Conservation (phyloP, 1,284 basidiomycete genomes). For the Hypsizygus ulmarius region DNA sequence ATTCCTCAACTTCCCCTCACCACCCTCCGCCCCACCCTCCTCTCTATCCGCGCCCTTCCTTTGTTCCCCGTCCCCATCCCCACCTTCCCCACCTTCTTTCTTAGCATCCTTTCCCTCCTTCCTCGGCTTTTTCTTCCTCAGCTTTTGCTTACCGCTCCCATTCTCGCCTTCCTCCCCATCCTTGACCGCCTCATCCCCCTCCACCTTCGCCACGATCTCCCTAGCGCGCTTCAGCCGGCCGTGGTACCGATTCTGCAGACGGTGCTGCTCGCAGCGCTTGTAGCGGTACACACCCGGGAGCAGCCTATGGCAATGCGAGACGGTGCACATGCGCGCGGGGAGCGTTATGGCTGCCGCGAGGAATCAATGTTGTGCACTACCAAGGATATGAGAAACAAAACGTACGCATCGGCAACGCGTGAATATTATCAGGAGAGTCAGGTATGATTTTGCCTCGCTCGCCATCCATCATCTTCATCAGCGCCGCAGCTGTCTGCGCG, state of each 20-base stretch:
- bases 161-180: neutral
- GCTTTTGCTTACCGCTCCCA: neutral
- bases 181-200: slow-evolving; percentile 15
- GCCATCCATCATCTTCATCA: neutral
- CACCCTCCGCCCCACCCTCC: neutral
- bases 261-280: slow-evolving; percentile 54
- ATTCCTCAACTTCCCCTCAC: slow-evolving; percentile 6
- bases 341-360: too few species aligned
- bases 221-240: slow-evolving; percentile 49
- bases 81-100: slow-evolving; percentile 1
- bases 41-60: neutral
- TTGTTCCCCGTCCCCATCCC: neutral
- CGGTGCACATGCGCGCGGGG: slow-evolving; percentile 51
- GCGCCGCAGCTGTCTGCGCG: neutral
- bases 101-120: too few species aligned
- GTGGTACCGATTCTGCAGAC: slow-evolving; percentile 52
- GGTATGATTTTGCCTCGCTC: too few species aligned
- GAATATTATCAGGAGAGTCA: too few species aligned
- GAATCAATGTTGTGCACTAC: too few species aligned
- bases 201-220: slow-evolving; percentile 42
- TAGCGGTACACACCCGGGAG: slow-evolving; percentile 46
- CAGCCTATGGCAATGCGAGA: slow-evolving; percentile 54
- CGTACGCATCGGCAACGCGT: too few species aligned
- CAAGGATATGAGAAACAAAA: too few species aligned
- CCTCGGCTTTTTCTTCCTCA: slow-evolving; percentile 8